These are phyloP conservation scores for Fusarium sarcochroum DNA, from an alignment of 2,329 filamentous ascomycete species.

Conservation along the genomic window DNA sequence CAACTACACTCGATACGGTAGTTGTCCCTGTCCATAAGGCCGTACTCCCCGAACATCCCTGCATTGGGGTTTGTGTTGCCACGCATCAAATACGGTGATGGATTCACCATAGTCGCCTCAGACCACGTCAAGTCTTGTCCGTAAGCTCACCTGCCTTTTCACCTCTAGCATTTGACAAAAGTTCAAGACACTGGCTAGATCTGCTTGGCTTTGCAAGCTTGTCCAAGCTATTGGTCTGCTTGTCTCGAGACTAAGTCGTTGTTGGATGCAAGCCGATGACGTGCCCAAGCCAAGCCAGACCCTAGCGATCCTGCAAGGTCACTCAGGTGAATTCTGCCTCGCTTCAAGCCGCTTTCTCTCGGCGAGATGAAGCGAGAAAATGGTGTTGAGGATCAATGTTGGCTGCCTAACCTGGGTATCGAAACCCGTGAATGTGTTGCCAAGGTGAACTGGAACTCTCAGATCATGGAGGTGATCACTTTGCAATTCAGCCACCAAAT, in stretches of 20 bases:
- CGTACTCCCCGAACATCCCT: conserved; percentile 40
- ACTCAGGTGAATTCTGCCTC: neutral
- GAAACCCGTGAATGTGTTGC: neutral
- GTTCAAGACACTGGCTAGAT: conserved; percentile 1
- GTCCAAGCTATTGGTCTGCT: conserved; percentile 11
- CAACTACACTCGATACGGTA: conserved; percentile 1
- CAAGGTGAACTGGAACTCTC: conserved; percentile 13
- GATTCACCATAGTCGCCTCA: conserved; percentile 30
- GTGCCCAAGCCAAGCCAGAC: conserved; percentile 30
- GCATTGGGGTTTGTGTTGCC: neutral
- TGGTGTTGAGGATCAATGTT: conserved; percentile 8
- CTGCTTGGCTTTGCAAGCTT: conserved; percentile 16
- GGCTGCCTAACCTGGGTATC: neutral
- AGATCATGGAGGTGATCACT: conserved; percentile 10
- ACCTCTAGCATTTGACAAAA: conserved; percentile 24
- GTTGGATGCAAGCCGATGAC: conserved; percentile 36
- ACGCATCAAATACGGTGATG: neutral
- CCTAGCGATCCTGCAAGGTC: neutral
- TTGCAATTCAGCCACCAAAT: conserved; percentile 29
- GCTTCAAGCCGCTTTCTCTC: conserved; percentile 24
- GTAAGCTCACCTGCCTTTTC: conserved; percentile 38
- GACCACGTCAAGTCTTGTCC: conserved; percentile 20
- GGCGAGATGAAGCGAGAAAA: neutral
- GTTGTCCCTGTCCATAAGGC: conserved; percentile 22
- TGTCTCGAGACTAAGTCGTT: conserved; percentile 17